A percentile compares a stretch with the other conserved stretches of the same genome.
phyloP scores from a whole-genome alignment of 1,284 basidiomycete genomes.

The Boletus holoroseus region DNA sequence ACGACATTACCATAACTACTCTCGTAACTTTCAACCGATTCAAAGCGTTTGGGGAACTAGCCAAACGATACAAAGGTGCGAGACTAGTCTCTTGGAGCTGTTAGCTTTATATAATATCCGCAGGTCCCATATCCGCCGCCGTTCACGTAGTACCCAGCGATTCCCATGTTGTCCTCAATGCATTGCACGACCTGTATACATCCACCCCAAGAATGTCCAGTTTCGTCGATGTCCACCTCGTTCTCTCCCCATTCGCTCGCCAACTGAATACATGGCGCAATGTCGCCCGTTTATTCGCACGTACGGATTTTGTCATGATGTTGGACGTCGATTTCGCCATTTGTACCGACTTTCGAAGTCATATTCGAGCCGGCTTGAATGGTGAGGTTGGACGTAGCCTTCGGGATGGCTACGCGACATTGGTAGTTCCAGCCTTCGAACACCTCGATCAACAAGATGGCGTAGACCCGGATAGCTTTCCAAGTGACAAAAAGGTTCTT shows the following conservation, averaged over 20 bases:
- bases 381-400: conserved; percentile 36
- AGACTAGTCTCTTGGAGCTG: neutral
- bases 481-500: conserved; percentile 55
- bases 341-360: conserved; percentile 69
- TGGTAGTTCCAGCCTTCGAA: conserved; percentile 79
- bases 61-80: conserved; percentile 66
- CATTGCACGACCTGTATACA: conserved; percentile 60
- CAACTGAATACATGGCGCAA: conserved; percentile 87
- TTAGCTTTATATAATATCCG: neutral
- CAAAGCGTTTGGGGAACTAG: conserved; percentile 62
- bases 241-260: conserved; percentile 75
- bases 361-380: conserved; percentile 36
- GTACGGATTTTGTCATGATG: conserved; percentile 81
- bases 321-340: conserved; percentile 82
- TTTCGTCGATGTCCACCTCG: conserved; percentile 82
- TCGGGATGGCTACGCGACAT: conserved; percentile 52
- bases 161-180: conserved; percentile 37
- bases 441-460: conserved; percentile 60
- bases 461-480: conserved; percentile 52
- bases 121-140: conserved; percentile 78
- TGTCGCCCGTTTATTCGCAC: conserved; percentile 71
- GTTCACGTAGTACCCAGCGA: conserved; percentile 56
- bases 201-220: conserved; percentile 56
- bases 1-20: conserved; percentile 80
- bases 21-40: conserved; percentile 77